Conservation (phyloP, 1,284 basidiomycete genomes). For the Apiotrichum mycotoxinovorans region DNA sequence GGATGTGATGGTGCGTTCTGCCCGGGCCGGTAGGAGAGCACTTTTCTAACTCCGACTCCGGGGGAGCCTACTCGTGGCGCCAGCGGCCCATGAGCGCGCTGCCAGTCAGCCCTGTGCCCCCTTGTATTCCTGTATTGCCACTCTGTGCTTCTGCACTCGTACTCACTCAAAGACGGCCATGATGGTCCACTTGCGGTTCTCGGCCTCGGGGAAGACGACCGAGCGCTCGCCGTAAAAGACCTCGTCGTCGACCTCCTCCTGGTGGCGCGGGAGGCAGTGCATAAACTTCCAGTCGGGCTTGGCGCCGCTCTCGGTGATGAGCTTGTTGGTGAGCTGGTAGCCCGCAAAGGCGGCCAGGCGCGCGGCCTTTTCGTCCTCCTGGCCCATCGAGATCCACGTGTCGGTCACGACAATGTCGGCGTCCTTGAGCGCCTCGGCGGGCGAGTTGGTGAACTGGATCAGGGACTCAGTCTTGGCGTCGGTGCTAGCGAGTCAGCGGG, state of each 20-base stretch:
- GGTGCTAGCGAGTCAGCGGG: constrained; percentile 20
- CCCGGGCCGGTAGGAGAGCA: too few species aligned
- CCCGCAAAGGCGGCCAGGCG: constrained; percentile 83
- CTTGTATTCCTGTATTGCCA: neutral
- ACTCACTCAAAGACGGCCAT: constrained; percentile 60
- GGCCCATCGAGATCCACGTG: constrained; percentile 99
- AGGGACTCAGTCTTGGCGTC: constrained; percentile 41
- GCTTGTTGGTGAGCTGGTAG: constrained; percentile 87
- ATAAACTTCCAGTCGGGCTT: constrained; percentile 90
- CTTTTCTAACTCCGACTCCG: too few species aligned
- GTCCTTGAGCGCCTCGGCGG: constrained; percentile 77
- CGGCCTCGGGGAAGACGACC: constrained; percentile 56
- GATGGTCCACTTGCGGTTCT: constrained; percentile 91
- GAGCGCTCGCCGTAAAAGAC: constrained; percentile 57
- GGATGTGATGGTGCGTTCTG: too few species aligned
- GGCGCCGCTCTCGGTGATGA: constrained; percentile 74
- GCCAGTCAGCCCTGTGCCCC: neutral
- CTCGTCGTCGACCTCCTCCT: constrained; percentile 91
- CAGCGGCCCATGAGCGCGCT: constrained; percentile 9
- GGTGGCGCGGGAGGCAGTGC: constrained; percentile 91
- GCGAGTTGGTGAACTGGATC: constrained; percentile 52
- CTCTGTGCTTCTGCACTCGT: too few species aligned
- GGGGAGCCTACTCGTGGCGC: neutral
- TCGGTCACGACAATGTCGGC: constrained; percentile 95
- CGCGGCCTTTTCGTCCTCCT: constrained; percentile 89